Conservation (phyloP, 2,329 filamentous ascomycete species). For the Arachnomyces sp. region DNA sequence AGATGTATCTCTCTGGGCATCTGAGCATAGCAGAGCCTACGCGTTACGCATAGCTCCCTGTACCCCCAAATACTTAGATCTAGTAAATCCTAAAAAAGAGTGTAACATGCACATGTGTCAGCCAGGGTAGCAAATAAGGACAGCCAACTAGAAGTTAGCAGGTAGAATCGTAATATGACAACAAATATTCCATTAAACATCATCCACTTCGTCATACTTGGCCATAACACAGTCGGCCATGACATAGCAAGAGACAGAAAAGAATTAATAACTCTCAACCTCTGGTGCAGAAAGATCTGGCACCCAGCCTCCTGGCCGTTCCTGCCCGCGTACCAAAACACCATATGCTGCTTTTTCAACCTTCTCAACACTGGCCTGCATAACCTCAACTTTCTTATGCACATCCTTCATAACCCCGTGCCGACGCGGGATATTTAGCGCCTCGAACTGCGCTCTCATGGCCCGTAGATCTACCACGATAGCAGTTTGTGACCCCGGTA, state of each 20-base stretch:
- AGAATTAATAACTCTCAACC: conserved; percentile 30
- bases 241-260: not conserved
- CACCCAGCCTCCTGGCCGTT: conserved; percentile 86
- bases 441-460: conserved; percentile 69
- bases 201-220: too few species aligned
- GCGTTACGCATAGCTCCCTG: too few species aligned
- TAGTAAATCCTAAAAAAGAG: too few species aligned
- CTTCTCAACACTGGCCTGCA: conserved; percentile 84
- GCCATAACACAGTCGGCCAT: conserved; percentile 7
- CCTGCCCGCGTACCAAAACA: conserved; percentile 75
- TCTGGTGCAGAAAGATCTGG: conserved; percentile 57
- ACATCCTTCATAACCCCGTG: conserved; percentile 55
- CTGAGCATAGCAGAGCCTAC: too few species aligned
- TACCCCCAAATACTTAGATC: too few species aligned
- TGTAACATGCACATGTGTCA: too few species aligned
- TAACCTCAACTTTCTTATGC: conserved; percentile 74
- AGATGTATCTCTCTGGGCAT: too few species aligned
- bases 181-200: conserved; percentile 11
- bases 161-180: too few species aligned
- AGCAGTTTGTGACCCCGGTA: conserved; percentile 42
- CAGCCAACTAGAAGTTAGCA: too few species aligned
- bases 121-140: too few species aligned
- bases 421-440: conserved; percentile 51
- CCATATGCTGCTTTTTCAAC: conserved; percentile 88
- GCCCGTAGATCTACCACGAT: conserved; percentile 76